Percentiles rank a stretch among this genome's conserved stretches.
Conservation (phyloP, 352 stramenopile species). For the Globisporangium cederbergense region DNA sequence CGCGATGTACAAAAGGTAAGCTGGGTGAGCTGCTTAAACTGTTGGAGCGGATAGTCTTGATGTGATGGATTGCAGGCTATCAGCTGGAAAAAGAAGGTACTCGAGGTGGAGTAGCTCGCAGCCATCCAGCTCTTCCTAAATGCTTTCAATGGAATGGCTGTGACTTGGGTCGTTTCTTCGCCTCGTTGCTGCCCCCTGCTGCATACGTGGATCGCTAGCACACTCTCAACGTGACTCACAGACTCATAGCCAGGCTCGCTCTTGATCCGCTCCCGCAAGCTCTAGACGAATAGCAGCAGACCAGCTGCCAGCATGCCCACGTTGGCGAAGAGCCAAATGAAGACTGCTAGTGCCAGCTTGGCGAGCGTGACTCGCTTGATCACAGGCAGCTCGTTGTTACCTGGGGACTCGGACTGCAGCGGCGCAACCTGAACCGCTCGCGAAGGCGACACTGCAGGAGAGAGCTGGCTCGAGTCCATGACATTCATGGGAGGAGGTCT, state of each 20-base stretch:
- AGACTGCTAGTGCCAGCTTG: not conserved
- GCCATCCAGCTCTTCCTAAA: not conserved
- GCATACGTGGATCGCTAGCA: not conserved
- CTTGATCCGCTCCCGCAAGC: not conserved
- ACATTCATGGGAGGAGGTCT: not conserved
- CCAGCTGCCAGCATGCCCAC: not conserved
- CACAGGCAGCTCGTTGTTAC: not conserved
- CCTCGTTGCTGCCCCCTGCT: not conserved
- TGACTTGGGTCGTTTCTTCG: not conserved
- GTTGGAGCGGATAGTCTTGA: not conserved
- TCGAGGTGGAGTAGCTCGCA: not conserved
- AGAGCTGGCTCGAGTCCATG: not conserved
- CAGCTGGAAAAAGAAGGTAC: not conserved
- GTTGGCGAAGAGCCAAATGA: not conserved
- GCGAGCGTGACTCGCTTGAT: not conserved
- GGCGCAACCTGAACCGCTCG: not conserved
- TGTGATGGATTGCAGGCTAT: not conserved
- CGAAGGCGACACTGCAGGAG: not conserved
- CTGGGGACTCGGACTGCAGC: not conserved
- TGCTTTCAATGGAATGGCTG: not conserved
- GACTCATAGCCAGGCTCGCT: not conserved
- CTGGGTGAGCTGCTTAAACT: not conserved
- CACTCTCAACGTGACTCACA: not conserved
- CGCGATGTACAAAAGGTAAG: not conserved
- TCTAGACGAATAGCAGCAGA: not conserved